Base-by-base conservation (phyloP, 2,329 filamentous ascomycete genomes). In the Calonectria honghensis region DNA sequence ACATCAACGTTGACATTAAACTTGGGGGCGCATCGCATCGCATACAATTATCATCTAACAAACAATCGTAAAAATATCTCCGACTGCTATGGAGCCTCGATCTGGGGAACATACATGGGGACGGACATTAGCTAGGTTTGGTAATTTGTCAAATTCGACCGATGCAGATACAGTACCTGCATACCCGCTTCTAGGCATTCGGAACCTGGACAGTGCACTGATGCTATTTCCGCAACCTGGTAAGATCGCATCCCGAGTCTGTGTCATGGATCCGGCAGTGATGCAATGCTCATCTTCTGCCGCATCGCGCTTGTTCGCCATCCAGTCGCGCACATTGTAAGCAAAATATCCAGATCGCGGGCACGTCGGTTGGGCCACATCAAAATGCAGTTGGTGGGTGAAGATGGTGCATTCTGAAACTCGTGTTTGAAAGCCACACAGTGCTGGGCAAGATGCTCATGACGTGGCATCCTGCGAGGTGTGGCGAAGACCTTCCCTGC, bases 401-500 rank as follows among this genome's bases (percentile, higher is more conserved):
- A 70, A 20, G 31, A 24, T 7, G 63, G 68, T 18, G 41, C 39
- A 9, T 54, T 29, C 68, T 70, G 57, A 65, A 70, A 70, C 68
- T 54, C 57, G 35, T 65, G 54, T 31, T 45, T 41, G 63, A 59
- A 41, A 41, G 69, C 73, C 64, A 72, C 59, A 69, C 63, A 32
- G 39, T 69, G 65, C 45, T 48, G 20, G 50, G 69, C 71, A 71
- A 45, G 45, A 51, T 45, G 65, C 20, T 48, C 45, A 48, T 74
- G 65, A 75, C 77, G 73, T 78, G 69, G 48, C 64, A 67, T n/a
- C 45, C 61, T 45, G 24, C 32, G 31, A 61, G 45, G 18, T 81
- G 79, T 81, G 79, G 79, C 79, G 78, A 63, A n/a, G 59, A 73
- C 76, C 73, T 77, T 75, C 51, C 76, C 76, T 78, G 78, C 78